Conservation (phyloP, 257 asterid genomes). For the Fraxinus americana region DNA sequence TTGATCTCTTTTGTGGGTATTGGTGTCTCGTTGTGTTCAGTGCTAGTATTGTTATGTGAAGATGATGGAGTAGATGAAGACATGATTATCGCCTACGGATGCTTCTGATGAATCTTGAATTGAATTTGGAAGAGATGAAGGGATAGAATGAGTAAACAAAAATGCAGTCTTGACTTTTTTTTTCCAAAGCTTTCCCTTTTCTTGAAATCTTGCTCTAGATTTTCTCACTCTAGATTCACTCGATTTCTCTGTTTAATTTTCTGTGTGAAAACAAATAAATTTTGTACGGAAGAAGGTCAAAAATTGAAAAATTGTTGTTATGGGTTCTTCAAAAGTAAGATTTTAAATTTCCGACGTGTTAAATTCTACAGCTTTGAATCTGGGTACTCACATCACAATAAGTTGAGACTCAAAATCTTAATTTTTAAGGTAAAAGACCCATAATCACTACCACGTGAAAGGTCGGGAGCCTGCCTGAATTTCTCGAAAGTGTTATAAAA, state of each 20-base stretch:
- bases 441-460: too few species aligned
- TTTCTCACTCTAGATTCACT: constrained; percentile 1
- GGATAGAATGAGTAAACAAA: background rate
- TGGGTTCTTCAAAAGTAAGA: too few species aligned
- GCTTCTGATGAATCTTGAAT: background rate
- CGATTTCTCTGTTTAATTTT: background rate
- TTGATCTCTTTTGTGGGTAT: constrained; percentile 21
- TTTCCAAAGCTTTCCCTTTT: background rate
- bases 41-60: background rate
- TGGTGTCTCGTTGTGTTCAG: constrained; percentile 8
- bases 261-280: background rate
- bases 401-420: too few species aligned
- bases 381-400: too few species aligned
- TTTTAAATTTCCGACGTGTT: too few species aligned
- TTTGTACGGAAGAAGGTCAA: too few species aligned
- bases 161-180: background rate
- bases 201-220: background rate
- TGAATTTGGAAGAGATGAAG: background rate
- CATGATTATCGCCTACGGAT: background rate
- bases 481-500: too few species aligned
- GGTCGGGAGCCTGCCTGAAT: too few species aligned
- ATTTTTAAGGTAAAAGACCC: too few species aligned
- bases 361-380: too few species aligned
- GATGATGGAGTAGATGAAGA: background rate
- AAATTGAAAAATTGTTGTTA: too few species aligned